phyloP scores from a whole-genome alignment of 2,329 filamentous ascomycete species.

The Fusarium anthophilum region DNA sequence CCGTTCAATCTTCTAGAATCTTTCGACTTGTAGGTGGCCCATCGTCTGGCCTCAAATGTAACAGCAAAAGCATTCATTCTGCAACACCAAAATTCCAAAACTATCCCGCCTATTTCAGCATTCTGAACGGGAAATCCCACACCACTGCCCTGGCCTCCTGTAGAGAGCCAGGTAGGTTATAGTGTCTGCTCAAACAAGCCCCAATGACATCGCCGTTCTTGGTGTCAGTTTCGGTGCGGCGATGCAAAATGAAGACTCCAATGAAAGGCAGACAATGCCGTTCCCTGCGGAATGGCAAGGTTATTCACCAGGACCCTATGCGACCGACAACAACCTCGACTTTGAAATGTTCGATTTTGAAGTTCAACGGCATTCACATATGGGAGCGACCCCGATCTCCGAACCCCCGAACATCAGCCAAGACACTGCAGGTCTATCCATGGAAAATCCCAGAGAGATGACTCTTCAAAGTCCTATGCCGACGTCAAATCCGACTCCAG shows the following conservation, averaged over 20 bases:
- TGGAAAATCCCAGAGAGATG: conserved; percentile 22
- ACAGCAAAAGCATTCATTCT: neutral
- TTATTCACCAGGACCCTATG: conserved; percentile 17
- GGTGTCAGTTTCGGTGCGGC: conserved; percentile 34
- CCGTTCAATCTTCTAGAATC: conserved; percentile 10
- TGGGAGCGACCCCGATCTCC: conserved; percentile 4
- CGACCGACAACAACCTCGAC: neutral
- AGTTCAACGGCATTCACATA: conserved; percentile 9
- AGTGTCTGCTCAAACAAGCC: conserved; percentile 25
- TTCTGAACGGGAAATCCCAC: neutral
- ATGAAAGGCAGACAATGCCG: conserved; percentile 26
- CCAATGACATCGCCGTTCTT: conserved; percentile 34
- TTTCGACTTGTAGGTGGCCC: neutral
- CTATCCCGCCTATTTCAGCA: neutral
- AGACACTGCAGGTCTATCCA: neutral
- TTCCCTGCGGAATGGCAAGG: conserved; percentile 23
- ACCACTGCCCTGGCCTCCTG: conserved; percentile 13
- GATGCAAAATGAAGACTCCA: conserved; percentile 39
- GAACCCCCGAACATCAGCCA: conserved; percentile 17
- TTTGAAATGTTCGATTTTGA: conserved; percentile 9
- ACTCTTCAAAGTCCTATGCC: conserved; percentile 11
- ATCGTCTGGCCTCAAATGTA: conserved; percentile 6
- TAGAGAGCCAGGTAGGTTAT: conserved; percentile 19
- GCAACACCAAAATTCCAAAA: neutral
- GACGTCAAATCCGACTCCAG: conserved; percentile 16